Base-by-base conservation (phyloP, 202 grass and related monocot species). In the Bolboschoenoplectus hybrid region DNA sequence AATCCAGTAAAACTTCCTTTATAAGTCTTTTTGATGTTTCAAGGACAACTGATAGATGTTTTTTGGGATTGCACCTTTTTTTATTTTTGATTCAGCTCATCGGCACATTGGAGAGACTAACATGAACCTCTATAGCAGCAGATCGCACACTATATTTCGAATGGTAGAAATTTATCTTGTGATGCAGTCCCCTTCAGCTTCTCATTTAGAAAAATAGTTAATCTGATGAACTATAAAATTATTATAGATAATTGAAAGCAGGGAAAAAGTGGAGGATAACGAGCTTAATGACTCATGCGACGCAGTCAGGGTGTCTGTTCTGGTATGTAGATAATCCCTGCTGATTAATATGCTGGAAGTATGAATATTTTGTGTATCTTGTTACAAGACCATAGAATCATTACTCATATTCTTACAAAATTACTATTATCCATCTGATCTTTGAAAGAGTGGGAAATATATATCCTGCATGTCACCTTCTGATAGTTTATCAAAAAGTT, bases 61-160 rank as follows among this genome's bases (percentile, higher is more conserved):
- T 50, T 36, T 40, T 58, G 9, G 34, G 6, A 53, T 68, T 66
- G 44, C 10, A 20, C 50, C n/a, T 61, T 50, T 51, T 69, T 56
- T 85, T 49, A 16, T 63, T 89, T 61, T 69, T 86, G 8, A 32
- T 70, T 84, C 90, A 98, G 96, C 96, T 56, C 96, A 95, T 61
- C 90, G 96, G 49, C 96, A 95, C 78, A 94, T 95, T 35, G 96
- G 96, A 83, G 96, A 98, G 86, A 98, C 96, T 64, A 98, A 98
- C 70, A 95, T 98, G 96, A 98, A 98, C 90, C 67, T 95, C 38
- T 91, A 98, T 20, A 98, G 96, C 47, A 98, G 96, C 55, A 92
- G 96, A 84, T 98, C 96, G 79, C 96, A 95, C 79, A 98, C 93
- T 63, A 98, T 98, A 87, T 98, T 98, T 81, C 90, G 93, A 69